Conservation (phyloP, 495 filamentous ascomycete genomes). For the Neurospora sp. region DNA sequence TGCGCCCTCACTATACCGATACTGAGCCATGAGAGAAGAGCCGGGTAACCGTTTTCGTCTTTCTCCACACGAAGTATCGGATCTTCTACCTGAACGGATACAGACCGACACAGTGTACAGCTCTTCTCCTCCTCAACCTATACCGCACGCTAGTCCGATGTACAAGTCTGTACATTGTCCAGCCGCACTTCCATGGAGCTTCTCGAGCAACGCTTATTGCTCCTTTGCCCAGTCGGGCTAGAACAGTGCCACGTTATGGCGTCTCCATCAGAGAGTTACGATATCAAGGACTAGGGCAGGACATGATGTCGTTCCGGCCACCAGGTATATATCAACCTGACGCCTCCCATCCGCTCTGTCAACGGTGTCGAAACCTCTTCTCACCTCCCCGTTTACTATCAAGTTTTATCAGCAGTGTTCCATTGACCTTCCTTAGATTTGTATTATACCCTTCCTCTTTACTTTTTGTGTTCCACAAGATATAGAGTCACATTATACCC, state of each 20-base stretch:
- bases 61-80: slow-evolving; percentile 2
- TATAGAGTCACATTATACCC: background rate
- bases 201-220: background rate
- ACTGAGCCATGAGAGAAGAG: slow-evolving; percentile 5
- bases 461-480: background rate
- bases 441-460: background rate
- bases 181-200: background rate
- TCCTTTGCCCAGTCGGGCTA: background rate
- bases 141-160: background rate
- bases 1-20: background rate
- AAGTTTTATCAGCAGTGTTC: background rate
- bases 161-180: background rate
- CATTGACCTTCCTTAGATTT: background rate
- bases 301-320: background rate
- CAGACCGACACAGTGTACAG: background rate
- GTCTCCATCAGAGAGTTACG: background rate
- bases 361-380: background rate
- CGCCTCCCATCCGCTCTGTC: background rate
- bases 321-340: slow-evolving; percentile 6
- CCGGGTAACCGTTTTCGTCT: background rate
- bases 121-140: background rate
- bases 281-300: background rate
- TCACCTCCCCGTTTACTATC: background rate
- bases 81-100: background rate
- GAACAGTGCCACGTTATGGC: background rate